phyloP scores from a whole-genome alignment of 805 yeast genomes.

The Clavispora vitiphila region DNA sequence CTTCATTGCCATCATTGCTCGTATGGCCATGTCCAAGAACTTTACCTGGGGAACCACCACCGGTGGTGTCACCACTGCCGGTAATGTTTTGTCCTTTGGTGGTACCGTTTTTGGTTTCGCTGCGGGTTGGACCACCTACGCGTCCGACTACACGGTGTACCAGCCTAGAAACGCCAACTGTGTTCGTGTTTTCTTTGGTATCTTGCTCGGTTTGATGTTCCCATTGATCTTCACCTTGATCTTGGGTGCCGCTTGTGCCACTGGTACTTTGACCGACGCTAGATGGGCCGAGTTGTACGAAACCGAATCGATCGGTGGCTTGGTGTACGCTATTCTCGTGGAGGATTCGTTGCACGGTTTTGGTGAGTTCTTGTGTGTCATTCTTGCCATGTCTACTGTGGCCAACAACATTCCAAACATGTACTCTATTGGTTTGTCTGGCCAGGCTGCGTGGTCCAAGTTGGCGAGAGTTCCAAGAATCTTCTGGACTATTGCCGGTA shows the following conservation, averaged over 20 bases:
- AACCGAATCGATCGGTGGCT: conserved; percentile 68
- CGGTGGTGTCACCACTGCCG: conserved; percentile 68
- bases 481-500: conserved; percentile 74
- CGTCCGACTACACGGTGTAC: conserved; percentile 88
- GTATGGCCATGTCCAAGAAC: conserved; percentile 62
- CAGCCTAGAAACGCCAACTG: conserved; percentile 64
- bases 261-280: conserved; percentile 48
- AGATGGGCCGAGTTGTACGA: conserved; percentile 49
- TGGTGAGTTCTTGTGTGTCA: conserved; percentile 84
- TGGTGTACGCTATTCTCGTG: conserved; percentile 73
- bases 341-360: conserved; percentile 79
- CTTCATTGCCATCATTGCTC: conserved; percentile 73
- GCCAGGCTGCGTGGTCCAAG: conserved; percentile 78
- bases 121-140: conserved; percentile 91
- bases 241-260: conserved; percentile 82
- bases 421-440: conserved; percentile 84
- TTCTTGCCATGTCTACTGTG: conserved; percentile 80
- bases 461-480: conserved; percentile 76
- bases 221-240: conserved; percentile 72
- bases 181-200: conserved; percentile 55
- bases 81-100: conserved; percentile 73
- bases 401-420: conserved; percentile 91
- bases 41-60: conserved; percentile 37
- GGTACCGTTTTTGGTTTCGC: conserved; percentile 83
- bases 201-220: conserved; percentile 56